Percentiles rank a stretch among this genome's conserved stretches.
phyloP scores from a whole-genome alignment of 305 asterid genomes.

The Stenogyne calaminthoides region DNA sequence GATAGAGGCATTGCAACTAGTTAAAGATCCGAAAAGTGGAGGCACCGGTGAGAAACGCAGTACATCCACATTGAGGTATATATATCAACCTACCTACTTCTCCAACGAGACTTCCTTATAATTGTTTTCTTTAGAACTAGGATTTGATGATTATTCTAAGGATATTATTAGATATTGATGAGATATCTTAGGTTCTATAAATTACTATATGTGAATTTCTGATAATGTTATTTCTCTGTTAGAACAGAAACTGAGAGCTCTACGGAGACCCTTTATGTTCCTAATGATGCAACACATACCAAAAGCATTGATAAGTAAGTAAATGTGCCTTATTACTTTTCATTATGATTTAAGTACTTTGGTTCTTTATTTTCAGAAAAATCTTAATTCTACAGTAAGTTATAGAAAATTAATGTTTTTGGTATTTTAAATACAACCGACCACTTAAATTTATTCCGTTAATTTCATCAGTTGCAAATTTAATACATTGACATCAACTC shows the following conservation, averaged over 20 bases:
- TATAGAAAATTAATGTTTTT: not conserved
- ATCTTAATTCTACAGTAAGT: not conserved
- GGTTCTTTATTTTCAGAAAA: no score
- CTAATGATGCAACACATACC: conserved; percentile 34
- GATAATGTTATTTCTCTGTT: conserved; percentile 34
- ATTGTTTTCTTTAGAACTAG: no score
- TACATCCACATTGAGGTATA: conserved; percentile 54
- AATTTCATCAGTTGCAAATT: no score
- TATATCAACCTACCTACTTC: no score
- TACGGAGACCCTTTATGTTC: conserved; percentile 29
- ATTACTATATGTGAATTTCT: not conserved
- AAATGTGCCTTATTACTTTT: not conserved
- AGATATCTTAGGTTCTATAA: not conserved
- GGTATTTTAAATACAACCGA: not conserved
- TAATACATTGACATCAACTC: no score
- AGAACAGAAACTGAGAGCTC: conserved; percentile 50
- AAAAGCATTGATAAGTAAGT: conserved; percentile 42
- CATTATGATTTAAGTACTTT: not conserved
- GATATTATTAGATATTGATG: not conserved
- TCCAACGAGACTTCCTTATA: no score
- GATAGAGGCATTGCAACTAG: conserved; percentile 60
- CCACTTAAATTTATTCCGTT: not conserved
- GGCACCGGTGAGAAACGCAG: conserved; percentile 40
- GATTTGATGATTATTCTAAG: no score
- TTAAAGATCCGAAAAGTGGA: conserved; percentile 50